Conservation (phyloP, 2,329 filamentous ascomycete genomes). For the Dactylellina sp. region DNA sequence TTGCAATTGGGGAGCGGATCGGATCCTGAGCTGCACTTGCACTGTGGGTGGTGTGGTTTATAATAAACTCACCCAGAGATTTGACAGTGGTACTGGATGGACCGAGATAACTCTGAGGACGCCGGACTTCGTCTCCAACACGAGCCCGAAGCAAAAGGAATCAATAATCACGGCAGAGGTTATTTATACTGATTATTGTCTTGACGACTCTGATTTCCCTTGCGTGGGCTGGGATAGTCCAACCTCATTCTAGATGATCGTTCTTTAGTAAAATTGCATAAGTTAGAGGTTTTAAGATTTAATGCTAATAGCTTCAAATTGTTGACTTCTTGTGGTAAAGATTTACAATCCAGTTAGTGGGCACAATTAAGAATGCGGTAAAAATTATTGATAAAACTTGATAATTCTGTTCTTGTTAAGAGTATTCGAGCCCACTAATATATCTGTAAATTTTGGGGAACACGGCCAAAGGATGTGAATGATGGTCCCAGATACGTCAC, state of each 20-base stretch:
- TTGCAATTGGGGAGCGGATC: constrained; percentile 11
- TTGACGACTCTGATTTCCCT: not conserved
- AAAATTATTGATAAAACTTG: no score
- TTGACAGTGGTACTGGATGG: not conserved
- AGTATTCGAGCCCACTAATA: no score
- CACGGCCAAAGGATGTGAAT: no score
- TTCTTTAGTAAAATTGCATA: no score
- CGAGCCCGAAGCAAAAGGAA: not conserved
- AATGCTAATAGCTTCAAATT: no score
- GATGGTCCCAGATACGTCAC: no score
- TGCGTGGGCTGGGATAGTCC: not conserved
- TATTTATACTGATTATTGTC: not conserved
- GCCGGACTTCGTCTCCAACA: constrained; percentile 1
- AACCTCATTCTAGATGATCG: not conserved
- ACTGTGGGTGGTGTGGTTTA: constrained; percentile 3
- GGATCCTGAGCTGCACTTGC: constrained; percentile 7
- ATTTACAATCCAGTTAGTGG: no score
- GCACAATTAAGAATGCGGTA: no score
- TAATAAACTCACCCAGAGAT: not conserved
- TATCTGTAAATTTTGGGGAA: no score
- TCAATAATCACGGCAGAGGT: not conserved
- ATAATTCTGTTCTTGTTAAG: no score
- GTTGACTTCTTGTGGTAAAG: no score
- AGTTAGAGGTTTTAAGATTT: no score
- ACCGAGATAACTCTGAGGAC: constrained; percentile 5